These are phyloP conservation scores for Aspergillus flavus DNA, from an alignment of 2,329 filamentous ascomycete genomes.

Conservation along the genomic window DNA sequence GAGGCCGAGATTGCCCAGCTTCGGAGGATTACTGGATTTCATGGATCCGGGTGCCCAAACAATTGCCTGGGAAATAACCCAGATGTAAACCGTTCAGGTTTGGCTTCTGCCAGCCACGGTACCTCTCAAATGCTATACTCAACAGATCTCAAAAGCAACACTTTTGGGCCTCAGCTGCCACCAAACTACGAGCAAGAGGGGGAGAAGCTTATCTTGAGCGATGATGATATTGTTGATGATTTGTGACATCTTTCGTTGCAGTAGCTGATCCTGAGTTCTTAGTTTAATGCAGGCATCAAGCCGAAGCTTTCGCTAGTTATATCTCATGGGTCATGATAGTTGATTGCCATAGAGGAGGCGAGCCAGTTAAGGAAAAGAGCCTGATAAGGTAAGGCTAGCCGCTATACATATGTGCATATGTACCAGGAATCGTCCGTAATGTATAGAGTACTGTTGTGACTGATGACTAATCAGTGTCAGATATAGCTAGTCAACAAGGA, in stretches of 20 bases:
- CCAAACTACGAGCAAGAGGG: conserved; percentile 52
- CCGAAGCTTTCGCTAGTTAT: background rate
- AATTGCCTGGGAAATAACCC: background rate
- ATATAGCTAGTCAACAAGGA: background rate
- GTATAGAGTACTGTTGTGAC: too few species aligned
- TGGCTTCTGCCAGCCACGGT: background rate
- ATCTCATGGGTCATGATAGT: background rate
- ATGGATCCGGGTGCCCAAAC: conserved; percentile 4
- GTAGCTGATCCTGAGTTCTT: background rate
- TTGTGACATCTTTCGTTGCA: conserved; percentile 24
- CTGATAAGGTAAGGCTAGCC: background rate
- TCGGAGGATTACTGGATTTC: conserved; percentile 64
- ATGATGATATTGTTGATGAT: conserved; percentile 82
- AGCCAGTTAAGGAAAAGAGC: background rate
- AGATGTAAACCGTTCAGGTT: background rate
- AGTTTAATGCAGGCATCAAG: background rate
- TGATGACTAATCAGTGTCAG: background rate
- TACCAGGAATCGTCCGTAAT: background rate
- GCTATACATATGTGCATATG: too few species aligned
- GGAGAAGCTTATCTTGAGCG: conserved; percentile 72
- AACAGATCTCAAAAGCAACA: conserved; percentile 17
- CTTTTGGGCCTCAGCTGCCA: conserved; percentile 24
- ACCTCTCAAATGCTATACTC: background rate
- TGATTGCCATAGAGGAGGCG: background rate
- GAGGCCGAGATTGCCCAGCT: conserved; percentile 56